Conservation (phyloP, 2,329 filamentous ascomycete genomes). For the Talaromyces sp. region DNA sequence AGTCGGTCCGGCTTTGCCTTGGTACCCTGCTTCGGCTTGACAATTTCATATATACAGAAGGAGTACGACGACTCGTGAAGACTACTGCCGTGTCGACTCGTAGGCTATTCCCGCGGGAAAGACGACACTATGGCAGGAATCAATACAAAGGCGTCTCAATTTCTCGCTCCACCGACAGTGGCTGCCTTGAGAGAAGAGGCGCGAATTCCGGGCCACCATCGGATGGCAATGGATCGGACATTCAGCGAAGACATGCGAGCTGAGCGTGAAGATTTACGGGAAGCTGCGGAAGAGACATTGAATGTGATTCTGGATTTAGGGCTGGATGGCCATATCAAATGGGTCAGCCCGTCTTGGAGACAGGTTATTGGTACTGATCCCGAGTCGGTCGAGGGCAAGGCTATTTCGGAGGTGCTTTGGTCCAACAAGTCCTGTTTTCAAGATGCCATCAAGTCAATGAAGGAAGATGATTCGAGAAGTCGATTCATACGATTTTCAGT, state of each 20-base stretch:
- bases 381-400: conserved; percentile 68
- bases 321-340: conserved; percentile 84
- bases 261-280: conserved; percentile 87
- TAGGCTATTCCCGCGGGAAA: conserved; percentile 12
- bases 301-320: conserved; percentile 95
- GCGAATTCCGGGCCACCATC: conserved; percentile 33
- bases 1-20: conserved; percentile 39
- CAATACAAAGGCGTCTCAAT: conserved; percentile 36
- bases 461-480: conserved; percentile 87
- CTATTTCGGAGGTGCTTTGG: conserved; percentile 76
- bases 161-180: conserved; percentile 44
- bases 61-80: neutral
- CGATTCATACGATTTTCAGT: conserved; percentile 82
- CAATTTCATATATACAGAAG: neutral
- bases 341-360: conserved; percentile 94
- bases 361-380: conserved; percentile 82
- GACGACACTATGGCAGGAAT: conserved; percentile 40
- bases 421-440: conserved; percentile 77
- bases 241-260: conserved; percentile 88
- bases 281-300: conserved; percentile 91
- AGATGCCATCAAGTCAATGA: conserved; percentile 82
- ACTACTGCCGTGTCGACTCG: conserved; percentile 8
- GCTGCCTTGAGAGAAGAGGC: conserved; percentile 45
- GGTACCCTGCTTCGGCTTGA: conserved; percentile 12
- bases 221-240: conserved; percentile 54